A percentile compares a stretch with the other conserved stretches of the same genome.
Evolutionary conservation across 164 flowering plant genomes (phyloP).

Genomic region (Tetracentron sinense): DNA sequence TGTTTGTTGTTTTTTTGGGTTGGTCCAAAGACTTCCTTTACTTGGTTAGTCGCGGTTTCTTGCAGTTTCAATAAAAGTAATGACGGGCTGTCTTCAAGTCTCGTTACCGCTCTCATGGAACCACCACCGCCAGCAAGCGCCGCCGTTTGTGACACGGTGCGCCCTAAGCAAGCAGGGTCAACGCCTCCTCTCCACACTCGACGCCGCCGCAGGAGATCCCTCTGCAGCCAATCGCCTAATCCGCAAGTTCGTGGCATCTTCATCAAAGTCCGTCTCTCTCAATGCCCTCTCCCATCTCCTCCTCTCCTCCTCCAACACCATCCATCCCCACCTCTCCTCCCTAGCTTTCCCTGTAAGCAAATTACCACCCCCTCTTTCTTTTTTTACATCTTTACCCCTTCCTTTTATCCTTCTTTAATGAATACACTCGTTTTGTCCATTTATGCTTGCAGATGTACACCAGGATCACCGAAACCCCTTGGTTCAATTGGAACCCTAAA

Average conservation of each 20-base stretch:
- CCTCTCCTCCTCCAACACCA: slow-evolving; percentile 46
- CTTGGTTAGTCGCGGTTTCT: too few species aligned
- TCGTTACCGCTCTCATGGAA: not conserved
- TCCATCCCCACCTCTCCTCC: slow-evolving; percentile 38
- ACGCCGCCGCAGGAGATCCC: slow-evolving; percentile 30
- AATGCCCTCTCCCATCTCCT: slow-evolving; percentile 63
- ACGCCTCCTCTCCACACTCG: slow-evolving; percentile 49
- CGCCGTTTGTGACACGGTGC: slow-evolving; percentile 4
- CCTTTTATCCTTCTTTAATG: too few species aligned
- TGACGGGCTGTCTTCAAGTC: not conserved
- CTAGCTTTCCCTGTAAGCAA: slow-evolving; percentile 63
- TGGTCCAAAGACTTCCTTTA: too few species aligned
- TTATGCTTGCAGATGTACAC: slow-evolving; percentile 46
- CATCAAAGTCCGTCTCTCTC: slow-evolving; percentile 56
- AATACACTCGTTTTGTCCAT: too few species aligned
- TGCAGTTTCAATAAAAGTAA: too few species aligned
- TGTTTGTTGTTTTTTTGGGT: too few species aligned
- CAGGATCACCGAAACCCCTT: slow-evolving; percentile 47
- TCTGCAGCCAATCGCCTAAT: slow-evolving; percentile 39
- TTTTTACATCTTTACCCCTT: not conserved
- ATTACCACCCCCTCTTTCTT: too few species aligned
- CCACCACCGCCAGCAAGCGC: slow-evolving; percentile 1
- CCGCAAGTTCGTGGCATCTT: slow-evolving; percentile 57
- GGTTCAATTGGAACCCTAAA: slow-evolving; percentile 78
- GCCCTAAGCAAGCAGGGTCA: slow-evolving; percentile 52